Conservation (phyloP, 2,329 filamentous ascomycete genomes). For the Epicoccum nigrum region DNA sequence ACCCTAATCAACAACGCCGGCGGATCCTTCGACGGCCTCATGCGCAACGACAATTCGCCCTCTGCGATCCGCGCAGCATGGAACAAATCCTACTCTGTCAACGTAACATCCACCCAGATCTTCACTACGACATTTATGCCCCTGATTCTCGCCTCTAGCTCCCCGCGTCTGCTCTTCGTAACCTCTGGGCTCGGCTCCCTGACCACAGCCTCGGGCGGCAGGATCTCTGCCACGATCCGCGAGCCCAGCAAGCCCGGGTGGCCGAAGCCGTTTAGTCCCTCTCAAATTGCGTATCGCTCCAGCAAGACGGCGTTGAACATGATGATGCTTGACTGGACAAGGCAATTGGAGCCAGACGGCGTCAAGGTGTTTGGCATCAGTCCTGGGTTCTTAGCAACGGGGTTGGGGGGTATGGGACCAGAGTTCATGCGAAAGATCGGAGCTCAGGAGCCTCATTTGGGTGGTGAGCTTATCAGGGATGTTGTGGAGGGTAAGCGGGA, state of each 20-base stretch:
- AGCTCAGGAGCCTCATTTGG: constrained; percentile 45
- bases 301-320: constrained; percentile 58
- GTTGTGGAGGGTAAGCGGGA: constrained; percentile 51
- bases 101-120: constrained; percentile 3
- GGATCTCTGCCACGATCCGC: neutral
- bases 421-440: constrained; percentile 47
- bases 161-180: neutral
- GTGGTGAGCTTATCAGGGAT: constrained; percentile 47
- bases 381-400: constrained; percentile 57
- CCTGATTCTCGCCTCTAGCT: neutral
- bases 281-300: constrained; percentile 48
- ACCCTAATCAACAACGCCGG: constrained; percentile 52
- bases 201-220: neutral
- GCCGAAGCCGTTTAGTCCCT: constrained; percentile 49
- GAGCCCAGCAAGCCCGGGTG: constrained; percentile 47
- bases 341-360: constrained; percentile 52
- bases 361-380: constrained; percentile 56
- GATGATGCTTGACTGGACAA: constrained; percentile 57
- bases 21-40: constrained; percentile 51
- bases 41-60: constrained; percentile 28
- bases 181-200: constrained; percentile 3
- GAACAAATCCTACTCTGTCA: constrained; percentile 6
- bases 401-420: constrained; percentile 44
- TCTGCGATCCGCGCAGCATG: constrained; percentile 37
- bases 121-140: constrained; percentile 2